Percentiles rank a stretch among this genome's conserved stretches.
These are phyloP conservation scores for Chlorophyllum brunneum DNA, from an alignment of 768 basidiomycete genomes.

Conservation along the genomic window DNA sequence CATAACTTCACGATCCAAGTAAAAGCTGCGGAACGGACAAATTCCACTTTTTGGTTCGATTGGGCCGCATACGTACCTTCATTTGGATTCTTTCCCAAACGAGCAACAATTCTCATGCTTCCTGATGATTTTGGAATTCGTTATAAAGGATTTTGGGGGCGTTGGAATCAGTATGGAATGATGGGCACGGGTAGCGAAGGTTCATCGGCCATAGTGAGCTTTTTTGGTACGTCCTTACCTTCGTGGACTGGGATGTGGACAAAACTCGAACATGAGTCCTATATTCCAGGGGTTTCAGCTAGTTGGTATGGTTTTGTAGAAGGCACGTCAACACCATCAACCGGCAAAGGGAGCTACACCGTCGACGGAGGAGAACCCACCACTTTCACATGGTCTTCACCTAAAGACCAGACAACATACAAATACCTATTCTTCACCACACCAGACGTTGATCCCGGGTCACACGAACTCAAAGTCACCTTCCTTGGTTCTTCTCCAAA, in stretches of 20 bases:
- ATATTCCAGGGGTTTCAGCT: not conserved
- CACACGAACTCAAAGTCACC: not conserved
- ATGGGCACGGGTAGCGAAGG: not conserved
- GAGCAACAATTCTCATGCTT: not conserved
- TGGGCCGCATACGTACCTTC: not conserved
- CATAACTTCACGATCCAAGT: not conserved
- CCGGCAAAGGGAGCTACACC: not conserved
- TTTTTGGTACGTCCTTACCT: not conserved
- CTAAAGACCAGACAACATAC: not conserved
- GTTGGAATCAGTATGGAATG: not conserved
- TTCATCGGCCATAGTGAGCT: not conserved
- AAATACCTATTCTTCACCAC: not conserved
- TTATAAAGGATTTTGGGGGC: not conserved
- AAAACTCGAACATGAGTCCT: not conserved
- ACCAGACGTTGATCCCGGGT: not conserved
- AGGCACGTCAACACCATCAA: not conserved
- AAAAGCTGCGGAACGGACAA: not conserved
- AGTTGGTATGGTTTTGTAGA: not conserved
- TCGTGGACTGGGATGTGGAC: not conserved
- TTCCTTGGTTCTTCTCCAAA: not conserved
- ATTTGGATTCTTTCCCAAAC: not conserved
- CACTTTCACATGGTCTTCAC: not conserved
- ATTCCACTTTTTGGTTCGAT: constrained; percentile 2
- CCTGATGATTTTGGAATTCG: not conserved
- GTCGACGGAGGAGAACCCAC: not conserved